phyloP scores from a whole-genome alignment of 2,329 filamentous ascomycete genomes.

The Knoxdaviesia capensis region DNA sequence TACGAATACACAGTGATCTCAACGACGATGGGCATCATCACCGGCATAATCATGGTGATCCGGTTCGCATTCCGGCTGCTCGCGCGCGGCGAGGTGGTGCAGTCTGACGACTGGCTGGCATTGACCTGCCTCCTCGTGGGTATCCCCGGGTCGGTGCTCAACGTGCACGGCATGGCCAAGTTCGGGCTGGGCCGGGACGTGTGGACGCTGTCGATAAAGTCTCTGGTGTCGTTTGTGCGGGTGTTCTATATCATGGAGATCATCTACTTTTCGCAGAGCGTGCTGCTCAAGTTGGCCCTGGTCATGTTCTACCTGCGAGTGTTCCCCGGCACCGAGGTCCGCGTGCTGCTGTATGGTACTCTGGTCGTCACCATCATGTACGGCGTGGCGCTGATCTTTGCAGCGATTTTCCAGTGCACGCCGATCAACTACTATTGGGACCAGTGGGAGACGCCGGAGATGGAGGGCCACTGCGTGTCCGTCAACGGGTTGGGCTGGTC shows the following conservation, averaged over 20 bases:
- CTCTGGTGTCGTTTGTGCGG: slow-evolving; percentile 21
- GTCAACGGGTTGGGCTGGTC: slow-evolving; percentile 28
- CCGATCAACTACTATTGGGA: slow-evolving; percentile 32
- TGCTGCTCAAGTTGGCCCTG: slow-evolving; percentile 28
- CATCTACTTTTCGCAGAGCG: slow-evolving; percentile 24
- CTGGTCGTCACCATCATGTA: slow-evolving; percentile 17
- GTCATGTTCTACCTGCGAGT: slow-evolving; percentile 34
- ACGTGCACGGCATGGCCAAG: slow-evolving; percentile 11
- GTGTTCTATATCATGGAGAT: slow-evolving; percentile 21
- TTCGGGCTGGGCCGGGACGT: slow-evolving; percentile 28
- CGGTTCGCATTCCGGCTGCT: slow-evolving; percentile 18
- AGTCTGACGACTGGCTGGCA: slow-evolving; percentile 18
- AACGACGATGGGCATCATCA: slow-evolving; percentile 14
- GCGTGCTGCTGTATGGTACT: slow-evolving; percentile 20
- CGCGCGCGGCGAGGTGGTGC: slow-evolving; percentile 13
- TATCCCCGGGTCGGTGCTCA: slow-evolving; percentile 13
- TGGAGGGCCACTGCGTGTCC: slow-evolving; percentile 25
- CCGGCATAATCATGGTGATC: slow-evolving; percentile 18
- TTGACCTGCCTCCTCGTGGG: slow-evolving; percentile 10
- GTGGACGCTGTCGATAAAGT: slow-evolving; percentile 22
- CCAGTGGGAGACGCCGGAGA: slow-evolving; percentile 23
- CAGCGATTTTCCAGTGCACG: slow-evolving; percentile 26
- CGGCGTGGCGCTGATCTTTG: slow-evolving; percentile 20
- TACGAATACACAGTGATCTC: slow-evolving; percentile 14
- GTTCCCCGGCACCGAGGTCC: slow-evolving; percentile 21